phyloP scores from a whole-genome alignment of 2,329 filamentous ascomycete genomes.

The Zopfia rhizophila region DNA sequence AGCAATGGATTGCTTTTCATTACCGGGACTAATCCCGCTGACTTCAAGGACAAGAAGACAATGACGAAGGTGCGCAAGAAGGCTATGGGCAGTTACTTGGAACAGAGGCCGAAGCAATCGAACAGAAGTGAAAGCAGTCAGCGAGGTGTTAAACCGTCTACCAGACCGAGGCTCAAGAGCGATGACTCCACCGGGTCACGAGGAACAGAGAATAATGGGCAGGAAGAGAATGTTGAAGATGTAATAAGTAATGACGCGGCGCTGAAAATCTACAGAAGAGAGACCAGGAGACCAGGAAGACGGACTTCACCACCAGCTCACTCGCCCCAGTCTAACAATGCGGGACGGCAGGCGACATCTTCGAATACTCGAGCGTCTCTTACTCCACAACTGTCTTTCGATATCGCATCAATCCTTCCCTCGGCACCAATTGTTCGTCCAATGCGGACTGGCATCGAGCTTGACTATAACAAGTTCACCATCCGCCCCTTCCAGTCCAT shows the following conservation, averaged over 20 bases:
- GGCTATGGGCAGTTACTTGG: constrained; percentile 47
- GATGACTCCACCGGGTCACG: constrained; percentile 31
- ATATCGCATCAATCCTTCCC: constrained; percentile 29
- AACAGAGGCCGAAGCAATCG: constrained; percentile 32
- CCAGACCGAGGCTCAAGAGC: constrained; percentile 24
- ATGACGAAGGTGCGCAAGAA: constrained; percentile 49
- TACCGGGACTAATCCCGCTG: constrained; percentile 41
- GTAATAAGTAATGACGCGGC: constrained; percentile 21
- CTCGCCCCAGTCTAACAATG: constrained; percentile 11
- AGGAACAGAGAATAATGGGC: constrained; percentile 24
- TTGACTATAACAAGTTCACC: constrained; percentile 32
- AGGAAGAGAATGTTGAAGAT: constrained; percentile 13
- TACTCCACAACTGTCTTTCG: constrained; percentile 13
- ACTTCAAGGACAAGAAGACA: constrained; percentile 42
- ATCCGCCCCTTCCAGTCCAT: constrained; percentile 37
- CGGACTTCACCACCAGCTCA: constrained; percentile 13
- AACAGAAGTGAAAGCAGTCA: constrained; percentile 14
- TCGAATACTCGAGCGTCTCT: constrained; percentile 19
- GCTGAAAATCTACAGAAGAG: constrained; percentile 14
- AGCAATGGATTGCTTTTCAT: constrained; percentile 41
- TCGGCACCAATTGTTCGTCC: constrained; percentile 36
- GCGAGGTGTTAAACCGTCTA: too few relatives aligned
- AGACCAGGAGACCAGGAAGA: constrained; percentile 8
- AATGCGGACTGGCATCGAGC: constrained; percentile 14
- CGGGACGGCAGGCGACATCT: constrained; percentile 8